Base-by-base conservation (phyloP, 306 rosid species). In the Citrullus amarus region DNA sequence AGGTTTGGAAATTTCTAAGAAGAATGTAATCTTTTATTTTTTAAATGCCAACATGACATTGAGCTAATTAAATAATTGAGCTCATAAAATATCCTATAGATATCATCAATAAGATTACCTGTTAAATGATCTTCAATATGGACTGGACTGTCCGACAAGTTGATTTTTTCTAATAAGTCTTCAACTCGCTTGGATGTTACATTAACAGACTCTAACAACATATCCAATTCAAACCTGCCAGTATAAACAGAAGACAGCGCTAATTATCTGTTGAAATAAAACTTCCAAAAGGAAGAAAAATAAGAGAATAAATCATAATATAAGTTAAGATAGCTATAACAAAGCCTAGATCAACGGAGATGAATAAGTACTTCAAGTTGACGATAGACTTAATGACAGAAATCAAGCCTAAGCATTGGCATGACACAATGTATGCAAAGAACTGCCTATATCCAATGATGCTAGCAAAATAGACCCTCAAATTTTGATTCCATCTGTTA, bases 131-230 rank as follows among this genome's bases (percentile, higher is more conserved):
- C 98, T 82, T 96, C 99, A 76, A 88, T 76, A 34, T 78, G 89
- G 79, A 84, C 79, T 78, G 87, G 86, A 83, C 75, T 82, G 81
- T 92, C 96, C 84, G 79, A 41, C 80, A 76, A 90, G 71, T 82
- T 86, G 18, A 89, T 85, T 85, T 66, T 87, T 85, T 88, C 89
- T 83, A 88, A 87, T 79, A 96, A 79, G 77, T 96, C 99, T 81
- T 92, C 99, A 28, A 88, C 98, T 51, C 88, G 89, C 87, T 91
- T 96, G 73, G 90, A 84, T 34, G 99, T 89, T 13, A 93, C 89
- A 85, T 94, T 91, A 77, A 96, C 99, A 50, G 99, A 96, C 83
- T 96, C 99, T 79, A 96, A 84, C 84, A 96, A 77, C 99, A 96
- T 92, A 84, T 96, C 99, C 88, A 96, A 82, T 86, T 96, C 99